Evolutionary conservation across 2,329 filamentous ascomycete genomes (phyloP).

Genomic region (Paracorniculantispora psalliotae): DNA sequence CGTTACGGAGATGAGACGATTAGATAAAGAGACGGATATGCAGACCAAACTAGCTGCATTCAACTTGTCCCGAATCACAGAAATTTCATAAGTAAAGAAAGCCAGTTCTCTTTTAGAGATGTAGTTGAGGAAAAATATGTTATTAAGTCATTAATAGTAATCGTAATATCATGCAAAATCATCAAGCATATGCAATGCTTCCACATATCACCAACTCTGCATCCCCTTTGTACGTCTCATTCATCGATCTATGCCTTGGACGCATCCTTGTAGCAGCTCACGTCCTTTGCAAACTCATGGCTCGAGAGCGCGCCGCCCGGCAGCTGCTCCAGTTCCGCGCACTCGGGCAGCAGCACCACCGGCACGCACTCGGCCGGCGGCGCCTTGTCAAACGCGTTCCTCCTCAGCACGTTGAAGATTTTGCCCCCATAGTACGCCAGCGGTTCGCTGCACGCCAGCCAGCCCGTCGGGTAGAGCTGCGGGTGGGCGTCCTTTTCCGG

Average conservation of each 20-base stretch:
- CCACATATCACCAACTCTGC: neutral
- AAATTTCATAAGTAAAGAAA: too few relatives aligned
- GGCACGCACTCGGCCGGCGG: constrained; percentile 32
- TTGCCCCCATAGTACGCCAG: constrained; percentile 30
- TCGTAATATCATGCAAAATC: neutral
- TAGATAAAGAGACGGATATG: too few relatives aligned
- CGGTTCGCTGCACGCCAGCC: constrained; percentile 32
- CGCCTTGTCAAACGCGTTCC: constrained; percentile 18
- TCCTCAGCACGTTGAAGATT: constrained; percentile 28
- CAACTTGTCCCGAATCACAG: too few relatives aligned
- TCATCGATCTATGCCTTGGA: neutral
- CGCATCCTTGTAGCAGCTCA: constrained; percentile 32
- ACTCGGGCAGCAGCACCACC: constrained; percentile 34
- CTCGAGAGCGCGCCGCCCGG: constrained; percentile 25
- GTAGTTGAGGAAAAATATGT: too few relatives aligned
- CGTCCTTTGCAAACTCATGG: constrained; percentile 28
- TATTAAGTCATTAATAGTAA: neutral
- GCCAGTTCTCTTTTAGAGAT: too few relatives aligned
- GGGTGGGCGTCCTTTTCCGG: constrained; percentile 22
- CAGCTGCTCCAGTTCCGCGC: constrained; percentile 27
- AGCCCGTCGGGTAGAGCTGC: constrained; percentile 26
- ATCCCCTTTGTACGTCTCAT: neutral
- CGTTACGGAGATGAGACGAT: neutral
- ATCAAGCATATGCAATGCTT: neutral
- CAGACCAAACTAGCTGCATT: too few relatives aligned